Conservation (phyloP, 495 filamentous ascomycete species). For the Xylaria intraflava region DNA sequence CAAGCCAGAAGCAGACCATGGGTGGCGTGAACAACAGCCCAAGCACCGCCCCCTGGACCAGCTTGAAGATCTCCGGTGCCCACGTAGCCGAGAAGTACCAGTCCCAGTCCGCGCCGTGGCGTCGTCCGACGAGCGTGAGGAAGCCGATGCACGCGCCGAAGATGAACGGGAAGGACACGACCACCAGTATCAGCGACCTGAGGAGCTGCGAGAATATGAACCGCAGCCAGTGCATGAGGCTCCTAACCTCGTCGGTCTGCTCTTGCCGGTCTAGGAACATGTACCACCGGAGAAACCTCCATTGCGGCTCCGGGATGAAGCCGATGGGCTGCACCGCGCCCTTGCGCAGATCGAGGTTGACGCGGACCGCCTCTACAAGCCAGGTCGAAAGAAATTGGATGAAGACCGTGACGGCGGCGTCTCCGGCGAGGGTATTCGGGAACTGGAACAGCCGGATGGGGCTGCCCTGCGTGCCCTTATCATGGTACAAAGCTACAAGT, state of each 20-base stretch:
- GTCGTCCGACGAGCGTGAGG: conserved; percentile 26
- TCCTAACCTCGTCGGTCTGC: conserved; percentile 18
- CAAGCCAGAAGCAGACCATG: conserved; percentile 37
- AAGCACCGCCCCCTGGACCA: conserved; percentile 33
- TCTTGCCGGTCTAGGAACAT: conserved; percentile 29
- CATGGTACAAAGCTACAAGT: conserved; percentile 20
- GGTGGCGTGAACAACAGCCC: conserved; percentile 32
- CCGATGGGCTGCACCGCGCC: conserved; percentile 35
- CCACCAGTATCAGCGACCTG: conserved; percentile 25
- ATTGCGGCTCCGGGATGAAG: conserved; percentile 26
- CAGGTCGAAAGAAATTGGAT: conserved; percentile 26
- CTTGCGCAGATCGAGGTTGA: conserved; percentile 32
- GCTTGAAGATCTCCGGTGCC: conserved; percentile 39
- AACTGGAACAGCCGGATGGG: conserved; percentile 36
- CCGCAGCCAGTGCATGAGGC: conserved; percentile 21
- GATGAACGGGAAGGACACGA: conserved; percentile 23
- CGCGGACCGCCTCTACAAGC: conserved; percentile 26
- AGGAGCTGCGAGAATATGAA: conserved; percentile 22
- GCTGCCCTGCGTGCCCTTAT: conserved; percentile 11
- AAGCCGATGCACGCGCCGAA: conserved; percentile 38
- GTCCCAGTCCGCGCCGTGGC: conserved; percentile 18
- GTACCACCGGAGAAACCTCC: conserved; percentile 29
- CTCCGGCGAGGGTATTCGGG: conserved; percentile 38
- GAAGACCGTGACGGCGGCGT: conserved; percentile 28
- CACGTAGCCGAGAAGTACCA: conserved; percentile 35